Conservation (phyloP, 208 protist genomes). For the Herpetomonas samuelpessoai region DNA sequence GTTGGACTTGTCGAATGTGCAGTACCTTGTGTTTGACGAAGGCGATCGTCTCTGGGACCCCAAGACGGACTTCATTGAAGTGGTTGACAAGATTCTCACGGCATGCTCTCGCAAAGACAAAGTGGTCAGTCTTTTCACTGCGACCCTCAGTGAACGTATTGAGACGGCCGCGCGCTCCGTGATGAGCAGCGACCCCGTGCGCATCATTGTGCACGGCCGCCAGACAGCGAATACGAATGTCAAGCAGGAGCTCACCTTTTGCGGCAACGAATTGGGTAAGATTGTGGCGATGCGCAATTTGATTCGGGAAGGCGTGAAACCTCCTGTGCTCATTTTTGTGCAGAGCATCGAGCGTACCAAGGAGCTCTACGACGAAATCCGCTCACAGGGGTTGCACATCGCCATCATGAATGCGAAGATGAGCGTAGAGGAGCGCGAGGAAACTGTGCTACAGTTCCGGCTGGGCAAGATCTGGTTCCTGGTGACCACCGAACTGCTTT, state of each 20-base stretch:
- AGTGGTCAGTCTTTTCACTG: constrained; percentile 91
- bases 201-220: constrained; percentile 91
- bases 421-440: constrained; percentile 89
- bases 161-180: constrained; percentile 90
- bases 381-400: constrained; percentile 80
- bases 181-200: constrained; percentile 90
- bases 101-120: constrained; percentile 78
- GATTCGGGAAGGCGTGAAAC: constrained; percentile 89
- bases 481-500: constrained; percentile 96
- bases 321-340: constrained; percentile 98
- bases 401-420: constrained; percentile 91
- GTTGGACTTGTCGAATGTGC: constrained; percentile 63
- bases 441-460: constrained; percentile 94
- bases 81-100: constrained; percentile 88
- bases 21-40: constrained; percentile 97
- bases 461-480: constrained; percentile 96
- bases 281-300: constrained; percentile 95
- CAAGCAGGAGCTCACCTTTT: constrained; percentile 93
- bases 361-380: constrained; percentile 96
- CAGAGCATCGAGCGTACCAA: constrained; percentile 97
- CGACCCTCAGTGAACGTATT: constrained; percentile 91
- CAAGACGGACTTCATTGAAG: constrained; percentile 65
- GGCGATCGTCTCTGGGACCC: constrained; percentile 96
- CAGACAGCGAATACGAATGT: constrained; percentile 76
- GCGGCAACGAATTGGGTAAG: constrained; percentile 96